phyloP scores from a whole-genome alignment of 164 flowering plant genomes.

The Umbellularia californica region DNA sequence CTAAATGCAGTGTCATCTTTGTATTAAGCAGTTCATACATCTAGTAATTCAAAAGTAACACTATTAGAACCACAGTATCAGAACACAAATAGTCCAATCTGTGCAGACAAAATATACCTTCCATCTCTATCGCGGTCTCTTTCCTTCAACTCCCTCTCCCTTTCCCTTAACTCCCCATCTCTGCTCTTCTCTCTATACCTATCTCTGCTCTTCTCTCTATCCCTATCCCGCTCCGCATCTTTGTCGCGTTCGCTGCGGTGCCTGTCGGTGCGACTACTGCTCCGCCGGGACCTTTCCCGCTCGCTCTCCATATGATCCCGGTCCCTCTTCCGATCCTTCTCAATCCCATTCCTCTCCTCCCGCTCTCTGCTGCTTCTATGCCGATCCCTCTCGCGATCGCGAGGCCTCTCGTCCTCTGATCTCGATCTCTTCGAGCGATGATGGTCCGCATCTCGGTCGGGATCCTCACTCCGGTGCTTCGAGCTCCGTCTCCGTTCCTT shows the following conservation, averaged over 20 bases:
- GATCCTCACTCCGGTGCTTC: constrained; percentile 39
- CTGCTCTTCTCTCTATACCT: constrained; percentile 36
- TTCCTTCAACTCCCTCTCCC: constrained; percentile 22
- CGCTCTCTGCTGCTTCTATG: constrained; percentile 49
- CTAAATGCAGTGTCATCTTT: too few species aligned
- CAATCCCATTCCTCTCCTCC: constrained; percentile 38
- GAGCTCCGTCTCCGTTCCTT: constrained; percentile 37
- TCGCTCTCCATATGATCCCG: constrained; percentile 42
- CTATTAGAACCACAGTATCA: background rate
- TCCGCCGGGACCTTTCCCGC: constrained; percentile 30
- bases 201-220: constrained; percentile 22
- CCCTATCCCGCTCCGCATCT: constrained; percentile 5
- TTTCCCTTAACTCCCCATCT: constrained; percentile 35
- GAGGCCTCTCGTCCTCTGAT: constrained; percentile 30
- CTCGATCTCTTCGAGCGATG: constrained; percentile 39
- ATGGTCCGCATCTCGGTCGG: constrained; percentile 16
- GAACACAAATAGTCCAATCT: background rate
- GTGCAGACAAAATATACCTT: constrained; percentile 43
- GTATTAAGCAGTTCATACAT: too few species aligned
- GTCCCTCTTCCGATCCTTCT: constrained; percentile 34
- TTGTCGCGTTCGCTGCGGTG: background rate
- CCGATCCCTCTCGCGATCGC: constrained; percentile 27
- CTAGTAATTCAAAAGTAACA: too few species aligned
- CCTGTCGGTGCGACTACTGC: too few species aligned
- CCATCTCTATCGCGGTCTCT: constrained; percentile 40